Base-by-base conservation (phyloP, 2,329 filamentous ascomycete species). In the Microdochium trichocladiopsis region DNA sequence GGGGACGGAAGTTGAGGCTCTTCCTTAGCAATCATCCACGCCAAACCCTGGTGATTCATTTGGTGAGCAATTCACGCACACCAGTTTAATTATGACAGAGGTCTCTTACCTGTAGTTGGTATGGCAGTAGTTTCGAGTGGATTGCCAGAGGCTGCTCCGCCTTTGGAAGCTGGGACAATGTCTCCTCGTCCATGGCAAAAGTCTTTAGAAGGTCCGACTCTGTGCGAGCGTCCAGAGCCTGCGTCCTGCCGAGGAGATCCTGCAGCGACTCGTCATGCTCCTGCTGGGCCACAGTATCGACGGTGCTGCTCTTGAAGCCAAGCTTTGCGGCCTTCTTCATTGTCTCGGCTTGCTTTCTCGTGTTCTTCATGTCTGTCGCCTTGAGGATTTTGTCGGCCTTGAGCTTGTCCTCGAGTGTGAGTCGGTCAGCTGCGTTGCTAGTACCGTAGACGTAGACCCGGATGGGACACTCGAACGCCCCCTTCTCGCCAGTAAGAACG, bases 11-110 rank as follows among this genome's bases (percentile, higher is more conserved):
- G 72, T 33, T 76, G 66, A 0, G 90, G 89, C 14, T 77, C 80
- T 65, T 96, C 91, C 60, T 89, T 90, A 8, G 83, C 75, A 18
- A 83, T 73, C 79, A 96, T 82, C 91, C 91, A 96, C 16, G 85
- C 83, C 37, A 96, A 72, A 6, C 89, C 90, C 73, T 93, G 74
- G 31, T 70, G 53, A n/a, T 3, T 9, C 14, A 24, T 25, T 53
- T 37, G 56, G 28, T 53, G 52, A 24, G n/a, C 4, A 4, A 6
- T n/a, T n/a, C n/a, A n/a, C n/a, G n/a, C n/a, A n/a, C n/a, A 45
- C 25, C 4, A 48, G 23, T 57, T 14, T 31, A 54, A 11, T 41
- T 2, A 47, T 45, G 18, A 28, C 31, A 9, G 16, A 24, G 31
- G 10, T 12, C 6, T 31, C 66, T 55, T 61, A 77, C 77, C 66